phyloP scores from a whole-genome alignment of 805 yeast genomes.

The Isabelozyma heimii region DNA sequence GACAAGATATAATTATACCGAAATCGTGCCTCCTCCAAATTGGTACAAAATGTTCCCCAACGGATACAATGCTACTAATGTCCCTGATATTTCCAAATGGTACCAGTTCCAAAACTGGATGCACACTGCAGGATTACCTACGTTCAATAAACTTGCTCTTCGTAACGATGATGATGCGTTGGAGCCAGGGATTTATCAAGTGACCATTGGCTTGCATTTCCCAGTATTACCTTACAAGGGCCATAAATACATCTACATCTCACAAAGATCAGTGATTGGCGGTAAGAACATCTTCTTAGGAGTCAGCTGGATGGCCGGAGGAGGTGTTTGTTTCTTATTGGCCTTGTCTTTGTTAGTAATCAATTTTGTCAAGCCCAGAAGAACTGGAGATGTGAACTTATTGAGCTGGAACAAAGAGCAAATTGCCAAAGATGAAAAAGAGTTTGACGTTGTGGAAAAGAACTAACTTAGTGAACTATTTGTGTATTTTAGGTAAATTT shows the following conservation, averaged over 20 bases:
- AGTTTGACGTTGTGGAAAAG: constrained; percentile 2
- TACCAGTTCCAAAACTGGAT: constrained; percentile 47
- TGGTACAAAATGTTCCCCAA: constrained; percentile 43
- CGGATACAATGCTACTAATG: constrained; percentile 40
- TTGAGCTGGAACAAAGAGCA: constrained; percentile 68
- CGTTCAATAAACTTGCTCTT: constrained; percentile 48
- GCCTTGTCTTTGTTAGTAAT: constrained; percentile 51
- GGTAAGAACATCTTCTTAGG: constrained; percentile 77
- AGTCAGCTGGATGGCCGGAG: constrained; percentile 70
- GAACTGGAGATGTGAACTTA: constrained; percentile 65
- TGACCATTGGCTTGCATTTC: constrained; percentile 70
- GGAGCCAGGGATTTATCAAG: constrained; percentile 58
- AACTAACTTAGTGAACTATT: not conserved
- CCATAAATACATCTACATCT: constrained; percentile 60
- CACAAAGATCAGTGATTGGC: constrained; percentile 72
- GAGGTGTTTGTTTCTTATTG: constrained; percentile 62
- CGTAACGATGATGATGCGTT: constrained; percentile 59
- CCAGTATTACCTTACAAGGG: constrained; percentile 72
- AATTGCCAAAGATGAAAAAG: constrained; percentile 12
- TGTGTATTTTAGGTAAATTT: not conserved
- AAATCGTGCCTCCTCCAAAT: constrained; percentile 45
- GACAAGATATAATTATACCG: constrained; percentile 34
- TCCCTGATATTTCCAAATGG: constrained; percentile 45
- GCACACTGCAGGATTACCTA: constrained; percentile 41
- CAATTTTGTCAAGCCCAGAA: constrained; percentile 65